phyloP scores from a whole-genome alignment of 768 basidiomycete genomes.

The Mrakia frigida region DNA sequence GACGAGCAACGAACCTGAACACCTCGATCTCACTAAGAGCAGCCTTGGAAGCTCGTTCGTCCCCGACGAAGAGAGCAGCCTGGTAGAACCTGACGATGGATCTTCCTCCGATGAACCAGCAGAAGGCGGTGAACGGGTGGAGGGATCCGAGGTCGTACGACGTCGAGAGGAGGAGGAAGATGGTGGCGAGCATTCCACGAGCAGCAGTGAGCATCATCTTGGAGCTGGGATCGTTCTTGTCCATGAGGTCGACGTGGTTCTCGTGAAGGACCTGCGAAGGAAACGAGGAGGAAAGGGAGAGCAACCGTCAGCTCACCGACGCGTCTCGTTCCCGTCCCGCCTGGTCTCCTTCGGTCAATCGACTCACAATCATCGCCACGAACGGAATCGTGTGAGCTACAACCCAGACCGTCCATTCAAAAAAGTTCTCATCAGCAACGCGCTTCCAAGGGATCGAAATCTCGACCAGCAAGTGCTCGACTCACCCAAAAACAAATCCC shows the following conservation, averaged over 20 bases:
- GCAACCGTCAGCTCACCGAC: too few relatives aligned
- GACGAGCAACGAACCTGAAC: slow-evolving; percentile 13
- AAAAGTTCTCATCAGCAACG: neutral
- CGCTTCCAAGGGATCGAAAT: too few relatives aligned
- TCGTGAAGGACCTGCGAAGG: slow-evolving; percentile 18
- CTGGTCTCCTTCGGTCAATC: too few relatives aligned
- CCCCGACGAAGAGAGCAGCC: slow-evolving; percentile 17
- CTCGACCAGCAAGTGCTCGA: neutral
- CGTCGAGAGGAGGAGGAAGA: slow-evolving; percentile 27
- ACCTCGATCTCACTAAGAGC: slow-evolving; percentile 21
- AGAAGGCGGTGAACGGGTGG: slow-evolving; percentile 20
- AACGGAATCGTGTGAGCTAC: slow-evolving; percentile 19
- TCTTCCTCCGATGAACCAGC: slow-evolving; percentile 28
- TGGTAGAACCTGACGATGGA: slow-evolving; percentile 27
- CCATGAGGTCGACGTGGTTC: slow-evolving; percentile 28
- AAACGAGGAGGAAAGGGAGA: neutral
- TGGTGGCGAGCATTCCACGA: slow-evolving; percentile 19
- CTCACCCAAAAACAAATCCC: slow-evolving; percentile 6
- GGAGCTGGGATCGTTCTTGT: slow-evolving; percentile 1
- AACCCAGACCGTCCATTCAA: too few relatives aligned
- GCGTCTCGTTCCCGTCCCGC: too few relatives aligned
- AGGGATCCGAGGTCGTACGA: slow-evolving; percentile 23
- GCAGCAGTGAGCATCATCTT: slow-evolving; percentile 25
- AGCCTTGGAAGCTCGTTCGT: slow-evolving; percentile 4
- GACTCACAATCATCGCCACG: slow-evolving; percentile 15